Evolutionary conservation across 805 yeast genomes (phyloP), one percentile per base, ranked within the genome.

Genomic region (Saturnispora besseyi): DNA sequence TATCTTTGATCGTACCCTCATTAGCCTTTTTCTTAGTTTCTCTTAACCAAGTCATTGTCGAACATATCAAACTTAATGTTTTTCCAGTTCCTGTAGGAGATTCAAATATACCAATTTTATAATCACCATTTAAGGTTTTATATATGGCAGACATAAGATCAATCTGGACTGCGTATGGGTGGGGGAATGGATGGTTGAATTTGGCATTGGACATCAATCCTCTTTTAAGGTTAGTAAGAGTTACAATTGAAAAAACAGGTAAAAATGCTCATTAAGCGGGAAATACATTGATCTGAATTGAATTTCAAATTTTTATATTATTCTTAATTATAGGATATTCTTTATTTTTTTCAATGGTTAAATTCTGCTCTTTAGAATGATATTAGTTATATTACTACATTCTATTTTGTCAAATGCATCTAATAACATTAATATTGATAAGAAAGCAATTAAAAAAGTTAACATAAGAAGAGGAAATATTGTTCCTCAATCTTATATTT

Each of bases 21-120:
- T 53, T 53, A 9, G 41, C 11, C 22, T 33, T 34, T 15, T 38
- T 44, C 44, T 55, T 55, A 42, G 56, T 48, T 18, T 58, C 55
- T 33, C 69, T 51, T 21, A 90, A 69, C 96, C 96, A 90, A 0
- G 90, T 78, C 76, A 90, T 74, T 0, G 91, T 71, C 0, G 95
- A 78, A 61, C 97, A 91, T 3, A 91, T 84, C 43, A 90, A 66
- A 0, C 96, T 87, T 3, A 91, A 68, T 0, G 97, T 89, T 64
- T 90, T 90, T 3, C 98, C 97, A 1, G 90, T 87, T 6, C 98
- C 98, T 0, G 98, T 90, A 0, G 98, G 98, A 51, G 93, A 83
- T 62, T 90, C 97, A 59, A 90, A 82, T 1, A 90, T 71, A 0
- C 95, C 96, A 2, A 90, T 70, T 60, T 84, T 87, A 58, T 72